Base-by-base conservation (phyloP, 2,329 filamentous ascomycete species). In the Diaporthe nobilis region DNA sequence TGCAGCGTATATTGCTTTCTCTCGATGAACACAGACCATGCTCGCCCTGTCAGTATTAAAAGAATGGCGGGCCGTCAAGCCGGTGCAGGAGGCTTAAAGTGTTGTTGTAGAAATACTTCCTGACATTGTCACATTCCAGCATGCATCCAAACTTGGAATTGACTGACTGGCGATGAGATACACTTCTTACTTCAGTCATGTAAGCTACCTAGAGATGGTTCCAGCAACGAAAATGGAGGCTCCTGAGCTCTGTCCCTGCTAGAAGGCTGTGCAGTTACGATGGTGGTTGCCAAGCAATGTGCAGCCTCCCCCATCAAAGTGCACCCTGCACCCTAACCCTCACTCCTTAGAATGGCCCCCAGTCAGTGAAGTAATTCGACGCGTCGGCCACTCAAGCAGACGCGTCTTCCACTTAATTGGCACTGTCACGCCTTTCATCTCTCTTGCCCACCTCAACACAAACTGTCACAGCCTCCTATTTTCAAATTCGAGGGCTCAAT, bases 351-450 rank as follows among this genome's bases (percentile, higher is more conserved):
- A 25, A 2, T 22, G 17, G 20, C 17, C 28, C 34, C 34, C 5
- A 47, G 34, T 61, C 3, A 61, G 37, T 61, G 13, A 42, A 20
- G 37, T 55, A 55, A 6, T 28, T 39, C 12, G 65, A 70, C 65
- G 65, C 65, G 65, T 70, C 65, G 34, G 9, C 15, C 49, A 37
- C 34, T 25, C n/a, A 37, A 42, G 28, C 49, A 34, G 37, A 73
- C 71, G 71, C 71, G 71, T 73, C 71, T 57, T 49, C 37, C 37
- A 17, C 34, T 73, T 65, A 57, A 73, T 73, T 63, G 58, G 39
- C 28, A 34, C n/a, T 42, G 20, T 42, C 47, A 44, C 49, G 34
- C 20, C 37, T 70, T 34, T 65, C 25, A 7, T 34, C 53, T 22
- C 28, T 31, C 34, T 6, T 44, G 12, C 57, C 15, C 34, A 53